Conservation (phyloP, 768 basidiomycete species). For the Boletus eberwhitei region DNA sequence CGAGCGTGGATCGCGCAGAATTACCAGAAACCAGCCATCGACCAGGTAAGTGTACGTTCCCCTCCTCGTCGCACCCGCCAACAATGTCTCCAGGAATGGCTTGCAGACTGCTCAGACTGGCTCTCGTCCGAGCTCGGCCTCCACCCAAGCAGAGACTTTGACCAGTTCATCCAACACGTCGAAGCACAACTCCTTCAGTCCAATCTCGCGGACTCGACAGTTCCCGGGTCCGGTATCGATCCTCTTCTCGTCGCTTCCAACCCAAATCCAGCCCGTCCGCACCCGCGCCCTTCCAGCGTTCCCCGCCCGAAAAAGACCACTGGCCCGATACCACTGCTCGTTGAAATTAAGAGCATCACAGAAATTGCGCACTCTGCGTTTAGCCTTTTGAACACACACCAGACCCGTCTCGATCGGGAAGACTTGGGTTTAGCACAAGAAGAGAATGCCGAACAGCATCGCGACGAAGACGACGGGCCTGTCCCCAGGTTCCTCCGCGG, state of each 20-base stretch:
- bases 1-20: slow-evolving; percentile 49
- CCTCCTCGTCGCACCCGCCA: background rate
- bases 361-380: slow-evolving; percentile 87
- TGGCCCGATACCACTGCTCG: slow-evolving; percentile 53
- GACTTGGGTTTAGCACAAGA: slow-evolving; percentile 41
- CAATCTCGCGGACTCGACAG: slow-evolving; percentile 68
- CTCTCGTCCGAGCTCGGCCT: slow-evolving; percentile 46
- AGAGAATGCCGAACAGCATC: slow-evolving; percentile 44
- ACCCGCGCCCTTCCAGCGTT: background rate
- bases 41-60: slow-evolving; percentile 43
- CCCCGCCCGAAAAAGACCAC: slow-evolving; percentile 21
- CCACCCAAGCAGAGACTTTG: slow-evolving; percentile 45
- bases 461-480: slow-evolving; percentile 62
- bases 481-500: slow-evolving; percentile 79
- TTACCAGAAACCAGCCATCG: slow-evolving; percentile 62
- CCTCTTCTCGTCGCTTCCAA: slow-evolving; percentile 17
- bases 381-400: slow-evolving; percentile 64
- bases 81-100: slow-evolving; percentile 58
- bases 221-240: slow-evolving; percentile 61
- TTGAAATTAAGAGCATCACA: slow-evolving; percentile 74
- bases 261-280: slow-evolving; percentile 8
- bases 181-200: slow-evolving; percentile 70
- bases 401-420: slow-evolving; percentile 58
- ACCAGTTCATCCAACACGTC: slow-evolving; percentile 51
- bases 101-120: slow-evolving; percentile 70